Base-by-base conservation (phyloP, 495 filamentous ascomycete species). In the Symbiotaphrina buchneri region DNA sequence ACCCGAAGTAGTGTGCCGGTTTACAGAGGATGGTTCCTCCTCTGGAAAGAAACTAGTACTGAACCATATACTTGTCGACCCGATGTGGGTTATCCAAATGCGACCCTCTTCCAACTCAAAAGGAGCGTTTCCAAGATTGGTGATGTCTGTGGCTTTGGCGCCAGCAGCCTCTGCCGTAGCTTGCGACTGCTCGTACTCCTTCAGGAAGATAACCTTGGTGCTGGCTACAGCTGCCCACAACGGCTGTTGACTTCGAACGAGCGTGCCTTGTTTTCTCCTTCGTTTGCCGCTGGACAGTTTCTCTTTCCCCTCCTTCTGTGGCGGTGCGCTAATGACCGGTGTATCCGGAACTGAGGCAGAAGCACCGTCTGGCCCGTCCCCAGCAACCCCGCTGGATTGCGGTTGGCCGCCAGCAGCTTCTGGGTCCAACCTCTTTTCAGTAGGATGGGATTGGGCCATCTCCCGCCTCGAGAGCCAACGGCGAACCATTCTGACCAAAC, bases 151-250 rank as follows among this genome's bases (percentile, higher is more conserved):
- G 36, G 68, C 74, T 50, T 79, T 62, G 43, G 74, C 63, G 47
- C 76, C 63, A 31, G 61, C 56, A 37, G 76, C 71, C 58, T 92
- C 58, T 20, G 71, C 70, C 27, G 76, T 59, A 21, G 74, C 68
- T 47, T 81, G 73, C 33, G 75, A 78, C 51, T 84, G 68, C 45
- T 91, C 82, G 47, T 82, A 84, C 56, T 91, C 83, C 45, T 87
- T 83, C 44, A 84, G 69, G 44, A 91, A 74, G 27, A 83, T 84
- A 41, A 92, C 82, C 52, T 91, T 94, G 33, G 79, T 90, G 48
- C 79, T 87, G 18, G 84, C 84, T 36, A 92, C 66, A 7, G 83
- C 84, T 32, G 84, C 80, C 84, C 84, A 94, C 32, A 94, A 68
- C 26, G 84, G 84, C 55, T 94, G 84, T 34, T 76, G 68, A 43